Evolutionary conservation across 805 yeast species (phyloP).

Genomic region (Saccharomycopsis schoenii): DNA sequence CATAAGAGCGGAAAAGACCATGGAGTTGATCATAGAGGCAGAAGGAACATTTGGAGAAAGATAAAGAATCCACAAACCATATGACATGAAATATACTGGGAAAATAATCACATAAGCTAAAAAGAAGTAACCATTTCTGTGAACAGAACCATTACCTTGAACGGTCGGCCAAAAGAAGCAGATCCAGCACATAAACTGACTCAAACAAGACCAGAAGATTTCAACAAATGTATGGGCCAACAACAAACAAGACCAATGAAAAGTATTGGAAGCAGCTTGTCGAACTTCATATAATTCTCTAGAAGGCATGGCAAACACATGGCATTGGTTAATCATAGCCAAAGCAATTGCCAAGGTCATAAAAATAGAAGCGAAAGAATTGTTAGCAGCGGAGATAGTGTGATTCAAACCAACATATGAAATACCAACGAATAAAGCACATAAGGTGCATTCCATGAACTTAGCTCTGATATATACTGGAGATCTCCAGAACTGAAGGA

Average conservation of each 20-base stretch:
- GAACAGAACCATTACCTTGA: constrained; percentile 23
- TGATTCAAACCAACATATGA: constrained; percentile 32
- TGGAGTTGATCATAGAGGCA: constrained; percentile 33
- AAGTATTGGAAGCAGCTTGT: constrained; percentile 34
- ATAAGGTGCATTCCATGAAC: constrained; percentile 32
- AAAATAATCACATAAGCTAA: constrained; percentile 27
- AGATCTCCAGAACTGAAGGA: constrained; percentile 37
- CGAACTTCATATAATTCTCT: constrained; percentile 38
- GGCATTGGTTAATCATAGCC: constrained; percentile 27
- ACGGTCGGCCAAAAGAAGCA: constrained; percentile 42
- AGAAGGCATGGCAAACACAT: constrained; percentile 26
- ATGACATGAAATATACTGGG: constrained; percentile 35
- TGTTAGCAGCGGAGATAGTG: constrained; percentile 32
- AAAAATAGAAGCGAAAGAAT: constrained; percentile 41
- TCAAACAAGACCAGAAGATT: constrained; percentile 35
- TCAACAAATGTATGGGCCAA: constrained; percentile 35
- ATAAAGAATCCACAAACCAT: constrained; percentile 35
- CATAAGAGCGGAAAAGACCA: constrained; percentile 26
- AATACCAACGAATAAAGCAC: constrained; percentile 43
- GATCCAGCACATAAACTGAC: constrained; percentile 35
- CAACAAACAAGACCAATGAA: constrained; percentile 34
- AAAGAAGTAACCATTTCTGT: constrained; percentile 30
- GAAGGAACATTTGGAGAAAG: constrained; percentile 35
- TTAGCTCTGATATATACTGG: constrained; percentile 40
- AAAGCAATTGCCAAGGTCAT: constrained; percentile 33